Percentiles rank a stretch among this genome's conserved stretches.
phyloP scores from a whole-genome alignment of 371 early-diverging fungal genomes.

The Mortierella sp. region DNA sequence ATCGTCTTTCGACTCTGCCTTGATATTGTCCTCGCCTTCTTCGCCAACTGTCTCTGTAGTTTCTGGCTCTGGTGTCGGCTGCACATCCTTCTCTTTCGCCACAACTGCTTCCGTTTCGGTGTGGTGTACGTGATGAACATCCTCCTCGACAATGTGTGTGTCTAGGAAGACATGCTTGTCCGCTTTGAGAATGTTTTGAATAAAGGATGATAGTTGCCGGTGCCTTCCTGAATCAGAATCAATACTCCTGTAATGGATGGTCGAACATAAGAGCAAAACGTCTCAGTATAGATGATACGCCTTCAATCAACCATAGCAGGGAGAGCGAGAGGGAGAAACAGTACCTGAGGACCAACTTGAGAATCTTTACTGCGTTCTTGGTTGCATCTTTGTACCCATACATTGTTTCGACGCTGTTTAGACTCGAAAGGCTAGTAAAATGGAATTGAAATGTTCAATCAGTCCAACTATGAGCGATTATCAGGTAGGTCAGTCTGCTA shows the following conservation, averaged over 20 bases:
- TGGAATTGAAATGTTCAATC: no score
- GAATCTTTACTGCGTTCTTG: conserved; percentile 15
- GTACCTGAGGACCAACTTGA: conserved; percentile 21
- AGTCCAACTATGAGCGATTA: no score
- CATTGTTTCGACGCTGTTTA: conserved; percentile 12
- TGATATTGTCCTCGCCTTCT: not conserved
- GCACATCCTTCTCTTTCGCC: not conserved
- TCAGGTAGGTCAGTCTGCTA: no score
- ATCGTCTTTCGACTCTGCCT: not conserved
- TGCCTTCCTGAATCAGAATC: not conserved
- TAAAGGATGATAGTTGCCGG: conserved; percentile 1
- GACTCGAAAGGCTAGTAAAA: conserved; percentile 5
- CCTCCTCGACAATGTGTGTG: not conserved
- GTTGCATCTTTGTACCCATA: conserved; percentile 24
- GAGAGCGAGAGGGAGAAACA: not conserved
- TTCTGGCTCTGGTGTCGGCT: not conserved
- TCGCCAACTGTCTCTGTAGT: not conserved
- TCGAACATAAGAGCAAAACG: no score
- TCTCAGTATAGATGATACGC: no score
- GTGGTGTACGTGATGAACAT: not conserved
- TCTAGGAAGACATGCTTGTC: not conserved
- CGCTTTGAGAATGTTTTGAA: not conserved
- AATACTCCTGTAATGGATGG: not conserved
- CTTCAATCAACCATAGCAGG: no score
- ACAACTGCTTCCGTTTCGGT: not conserved